Evolutionary conservation across 2,329 filamentous ascomycete genomes (phyloP).

Genomic region (Ascocoryne sarcoides): DNA sequence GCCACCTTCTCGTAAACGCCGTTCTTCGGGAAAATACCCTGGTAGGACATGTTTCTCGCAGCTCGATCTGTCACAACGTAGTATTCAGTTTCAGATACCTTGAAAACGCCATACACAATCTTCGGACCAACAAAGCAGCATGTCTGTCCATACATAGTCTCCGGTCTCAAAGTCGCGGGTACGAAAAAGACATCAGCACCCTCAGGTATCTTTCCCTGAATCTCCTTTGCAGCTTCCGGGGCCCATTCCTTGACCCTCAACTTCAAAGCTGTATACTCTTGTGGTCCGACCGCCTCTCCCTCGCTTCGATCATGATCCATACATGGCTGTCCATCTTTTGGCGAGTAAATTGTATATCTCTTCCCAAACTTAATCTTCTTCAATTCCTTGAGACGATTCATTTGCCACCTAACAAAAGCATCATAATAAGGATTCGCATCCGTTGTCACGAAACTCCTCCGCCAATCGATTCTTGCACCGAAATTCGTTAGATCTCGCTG

Average conservation of each 20-base stretch:
- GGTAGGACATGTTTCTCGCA: slow-evolving; percentile 93
- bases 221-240: slow-evolving; percentile 57
- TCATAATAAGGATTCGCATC: slow-evolving; percentile 97
- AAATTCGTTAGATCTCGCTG: slow-evolving; percentile 73
- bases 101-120: slow-evolving; percentile 83
- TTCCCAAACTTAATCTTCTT: slow-evolving; percentile 92
- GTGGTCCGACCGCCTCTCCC: slow-evolving; percentile 73
- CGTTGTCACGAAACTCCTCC: slow-evolving; percentile 85
- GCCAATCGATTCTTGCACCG: slow-evolving; percentile 86
- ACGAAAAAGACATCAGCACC: slow-evolving; percentile 80
- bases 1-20: slow-evolving; percentile 66
- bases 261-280: slow-evolving; percentile 91
- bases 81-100: slow-evolving; percentile 68
- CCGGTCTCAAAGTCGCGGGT: slow-evolving; percentile 83
- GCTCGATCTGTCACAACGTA: slow-evolving; percentile 74
- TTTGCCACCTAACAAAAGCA: slow-evolving; percentile 92
- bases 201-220: slow-evolving; percentile 71
- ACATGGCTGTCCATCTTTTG: slow-evolving; percentile 81
- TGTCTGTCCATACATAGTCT: slow-evolving; percentile 98
- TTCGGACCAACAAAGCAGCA: slow-evolving; percentile 92
- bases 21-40: slow-evolving; percentile 73
- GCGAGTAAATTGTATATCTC: slow-evolving; percentile 86
- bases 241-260: slow-evolving; percentile 87
- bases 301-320: slow-evolving; percentile 79
- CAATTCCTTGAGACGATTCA: slow-evolving; percentile 81